Percentiles rank a stretch among this genome's conserved stretches.
Evolutionary conservation across 2,329 filamentous ascomycete genomes (phyloP).

Genomic region (Cladosporium sp.): DNA sequence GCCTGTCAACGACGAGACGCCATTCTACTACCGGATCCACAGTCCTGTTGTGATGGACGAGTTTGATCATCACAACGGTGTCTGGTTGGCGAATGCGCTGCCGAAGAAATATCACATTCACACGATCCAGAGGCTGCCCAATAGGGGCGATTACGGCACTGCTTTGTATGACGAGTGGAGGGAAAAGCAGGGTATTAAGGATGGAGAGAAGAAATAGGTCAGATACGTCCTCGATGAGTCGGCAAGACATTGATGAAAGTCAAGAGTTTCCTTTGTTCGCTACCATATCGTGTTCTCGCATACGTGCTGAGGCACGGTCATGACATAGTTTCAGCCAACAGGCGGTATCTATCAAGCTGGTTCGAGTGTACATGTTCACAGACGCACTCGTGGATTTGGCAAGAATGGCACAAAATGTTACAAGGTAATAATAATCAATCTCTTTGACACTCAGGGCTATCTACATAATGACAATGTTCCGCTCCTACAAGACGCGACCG

Average conservation of each 20-base stretch:
- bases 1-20: constrained; percentile 58
- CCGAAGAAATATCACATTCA: constrained; percentile 76
- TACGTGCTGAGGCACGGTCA: no score
- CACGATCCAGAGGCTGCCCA: constrained; percentile 66
- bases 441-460: not conserved
- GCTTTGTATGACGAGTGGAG: constrained; percentile 36
- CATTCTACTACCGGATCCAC: constrained; percentile 74
- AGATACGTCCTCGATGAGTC: no score
- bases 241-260: no score
- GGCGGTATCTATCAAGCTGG: no score
- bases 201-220: not conserved
- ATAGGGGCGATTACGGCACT: constrained; percentile 55
- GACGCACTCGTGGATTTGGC: no score
- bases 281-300: no score
- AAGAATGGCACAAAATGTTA: not conserved
- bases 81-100: constrained; percentile 67
- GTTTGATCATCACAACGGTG: constrained; percentile 75
- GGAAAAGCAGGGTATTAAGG: not conserved
- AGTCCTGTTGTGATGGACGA: constrained; percentile 69
- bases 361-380: no score
- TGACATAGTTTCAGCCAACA: no score
- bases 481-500: constrained; percentile 60
- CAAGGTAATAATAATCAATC: not conserved
- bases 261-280: no score
- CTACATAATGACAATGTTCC: not conserved